phyloP scores from a whole-genome alignment of 495 filamentous ascomycete species.

The Xylaria scruposa region DNA sequence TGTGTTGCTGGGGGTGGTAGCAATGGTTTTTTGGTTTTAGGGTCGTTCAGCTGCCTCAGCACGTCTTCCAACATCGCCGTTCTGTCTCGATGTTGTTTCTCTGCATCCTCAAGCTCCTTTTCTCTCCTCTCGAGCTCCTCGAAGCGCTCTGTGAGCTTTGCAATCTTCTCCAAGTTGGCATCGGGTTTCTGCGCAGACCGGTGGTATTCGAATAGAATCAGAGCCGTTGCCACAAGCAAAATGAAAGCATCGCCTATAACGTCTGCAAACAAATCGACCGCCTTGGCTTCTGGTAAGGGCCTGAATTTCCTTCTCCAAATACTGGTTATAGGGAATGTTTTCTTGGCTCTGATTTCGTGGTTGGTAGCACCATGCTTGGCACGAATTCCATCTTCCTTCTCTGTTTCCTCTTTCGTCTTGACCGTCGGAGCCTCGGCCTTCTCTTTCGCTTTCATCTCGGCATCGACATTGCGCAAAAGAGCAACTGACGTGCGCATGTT shows the following conservation, averaged over 20 bases:
- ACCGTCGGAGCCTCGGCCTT: constrained; percentile 78
- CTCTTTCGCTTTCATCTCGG: constrained; percentile 62
- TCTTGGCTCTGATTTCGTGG: constrained; percentile 44
- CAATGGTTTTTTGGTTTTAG: constrained; percentile 55
- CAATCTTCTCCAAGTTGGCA: constrained; percentile 65
- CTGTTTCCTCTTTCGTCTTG: constrained; percentile 76
- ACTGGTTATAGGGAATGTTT: constrained; percentile 44
- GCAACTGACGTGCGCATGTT: constrained; percentile 94
- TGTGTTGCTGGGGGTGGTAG: constrained; percentile 37
- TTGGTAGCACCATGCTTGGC: constrained; percentile 50
- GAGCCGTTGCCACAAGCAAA: constrained; percentile 74
- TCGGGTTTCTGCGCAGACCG: constrained; percentile 78
- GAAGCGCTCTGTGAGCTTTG: constrained; percentile 72
- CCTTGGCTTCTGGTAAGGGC: constrained; percentile 87
- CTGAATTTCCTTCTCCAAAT: constrained; percentile 63
- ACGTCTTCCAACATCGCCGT: constrained; percentile 74
- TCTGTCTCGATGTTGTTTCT: constrained; percentile 62
- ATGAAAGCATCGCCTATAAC: constrained; percentile 93
- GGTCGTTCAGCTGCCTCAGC: constrained; percentile 63
- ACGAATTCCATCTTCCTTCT: constrained; percentile 63
- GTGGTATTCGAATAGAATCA: constrained; percentile 85
- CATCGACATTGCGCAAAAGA: constrained; percentile 77
- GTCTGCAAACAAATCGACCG: constrained; percentile 94
- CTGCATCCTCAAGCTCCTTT: constrained; percentile 67
- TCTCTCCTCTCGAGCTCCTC: constrained; percentile 66